Evolutionary conservation across 129 eudicot species (phyloP), one percentile per base, ranked within the genome.

Genomic region (Arctium minus): DNA sequence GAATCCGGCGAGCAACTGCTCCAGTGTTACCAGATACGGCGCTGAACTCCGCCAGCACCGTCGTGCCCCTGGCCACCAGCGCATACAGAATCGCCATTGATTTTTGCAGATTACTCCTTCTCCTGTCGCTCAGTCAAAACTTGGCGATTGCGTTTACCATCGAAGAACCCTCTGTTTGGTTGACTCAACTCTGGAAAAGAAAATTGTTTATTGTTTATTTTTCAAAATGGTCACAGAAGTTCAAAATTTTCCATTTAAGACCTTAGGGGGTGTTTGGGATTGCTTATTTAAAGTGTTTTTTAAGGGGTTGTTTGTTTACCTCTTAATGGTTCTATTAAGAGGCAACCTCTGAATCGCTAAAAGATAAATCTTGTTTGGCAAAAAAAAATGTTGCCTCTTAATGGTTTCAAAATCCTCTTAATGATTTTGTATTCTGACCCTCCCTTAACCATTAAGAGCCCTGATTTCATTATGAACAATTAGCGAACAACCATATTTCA

Each of bases 11-110:
- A 50, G 92, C 90, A 30, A 96, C 92, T 38, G 99, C 94, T 70
- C 97, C 95, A 68, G 97, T 81, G 90, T 96, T 96, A 4, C 99
- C 99, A 11, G 97, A 86, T 10, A 91, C 99, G 67, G 99, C 99
- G 79, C 98, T 91, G 89, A 96, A 96, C 87, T 96, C 99, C 70
- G 99, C 88, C 79, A 96, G 84, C 74, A 96, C 99, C 89, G 98
- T 96, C 78, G 95, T 96, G 36, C 99, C 98, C 50, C 99, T 86
- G 27, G 99, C 95, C 80, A 96, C 99, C 82, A 93, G 82, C 15
- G 92, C 99, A 73, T 93, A 96, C 37, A 96, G 69, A 44, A 96
- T 96, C 91, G 99, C 99, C 99, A 96, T 96, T 56, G 31, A 18
- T 71, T 35, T 68, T 70, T 75, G 79, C 79, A 35, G 50, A 79